These are phyloP conservation scores for Linaria vulgaris DNA, from an alignment of 257 asterid genomes.

Conservation along the genomic window DNA sequence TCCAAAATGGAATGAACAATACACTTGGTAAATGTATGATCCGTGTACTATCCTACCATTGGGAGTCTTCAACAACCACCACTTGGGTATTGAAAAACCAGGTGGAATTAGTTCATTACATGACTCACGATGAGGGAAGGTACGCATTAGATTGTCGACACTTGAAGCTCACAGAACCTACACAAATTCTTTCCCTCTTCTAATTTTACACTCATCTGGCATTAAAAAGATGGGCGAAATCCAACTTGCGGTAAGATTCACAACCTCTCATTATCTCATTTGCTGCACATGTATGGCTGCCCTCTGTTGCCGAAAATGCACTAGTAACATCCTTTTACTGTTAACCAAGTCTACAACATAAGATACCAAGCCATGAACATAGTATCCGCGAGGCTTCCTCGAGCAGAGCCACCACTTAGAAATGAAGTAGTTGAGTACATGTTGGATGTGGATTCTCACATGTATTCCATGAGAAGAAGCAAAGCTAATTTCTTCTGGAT, in stretches of 20 bases:
- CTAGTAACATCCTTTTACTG: constrained; percentile 31
- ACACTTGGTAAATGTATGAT: constrained; percentile 36
- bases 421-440: constrained; percentile 33
- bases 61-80: constrained; percentile 33
- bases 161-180: constrained; percentile 28
- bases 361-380: constrained; percentile 32
- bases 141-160: constrained; percentile 31
- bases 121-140: constrained; percentile 30
- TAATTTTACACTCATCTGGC: constrained; percentile 28
- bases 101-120: constrained; percentile 6
- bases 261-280: constrained; percentile 21
- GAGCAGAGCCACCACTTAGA: constrained; percentile 33
- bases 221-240: constrained; percentile 37
- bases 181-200: constrained; percentile 29
- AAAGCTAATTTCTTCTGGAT: constrained; percentile 35
- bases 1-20: constrained; percentile 37
- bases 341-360: constrained; percentile 26
- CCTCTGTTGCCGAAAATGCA: constrained; percentile 37
- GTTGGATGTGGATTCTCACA: constrained; percentile 34
- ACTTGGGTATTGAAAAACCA: constrained; percentile 16
- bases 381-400: constrained; percentile 23
- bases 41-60: constrained; percentile 32
- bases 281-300: constrained; percentile 15
- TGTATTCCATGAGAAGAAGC: constrained; percentile 38
- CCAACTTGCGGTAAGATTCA: constrained; percentile 28